Evolutionary conservation across 768 basidiomycete species (phyloP).

Genomic region (Xerocomellus intermedius): DNA sequence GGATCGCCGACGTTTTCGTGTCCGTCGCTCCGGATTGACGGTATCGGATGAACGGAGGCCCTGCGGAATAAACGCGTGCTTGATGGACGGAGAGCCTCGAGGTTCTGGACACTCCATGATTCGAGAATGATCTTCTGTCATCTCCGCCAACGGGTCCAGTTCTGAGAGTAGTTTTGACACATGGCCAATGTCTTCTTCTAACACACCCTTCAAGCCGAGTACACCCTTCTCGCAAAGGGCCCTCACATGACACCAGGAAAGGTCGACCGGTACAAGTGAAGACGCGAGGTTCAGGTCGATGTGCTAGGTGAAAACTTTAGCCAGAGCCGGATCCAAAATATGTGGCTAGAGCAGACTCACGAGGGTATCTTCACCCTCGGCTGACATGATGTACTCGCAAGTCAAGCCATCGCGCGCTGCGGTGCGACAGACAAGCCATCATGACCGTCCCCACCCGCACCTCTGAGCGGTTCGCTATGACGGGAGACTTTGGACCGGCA

Average conservation of each 20-base stretch:
- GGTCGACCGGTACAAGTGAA: slow-evolving; percentile 7
- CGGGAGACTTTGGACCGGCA: not conserved
- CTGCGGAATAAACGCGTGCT: not conserved
- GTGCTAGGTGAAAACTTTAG: too few relatives aligned
- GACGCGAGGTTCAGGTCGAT: not conserved
- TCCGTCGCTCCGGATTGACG: slow-evolving; percentile 1
- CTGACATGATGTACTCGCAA: not conserved
- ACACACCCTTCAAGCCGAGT: slow-evolving; percentile 5
- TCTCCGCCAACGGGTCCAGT: slow-evolving; percentile 31
- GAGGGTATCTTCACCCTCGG: slow-evolving; percentile 6
- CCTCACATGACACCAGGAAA: slow-evolving; percentile 21
- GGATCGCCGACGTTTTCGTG: slow-evolving; percentile 15
- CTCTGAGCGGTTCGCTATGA: too few relatives aligned
- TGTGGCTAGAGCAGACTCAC: slow-evolving; percentile 6
- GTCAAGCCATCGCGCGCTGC: not conserved
- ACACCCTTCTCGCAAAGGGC: slow-evolving; percentile 31
- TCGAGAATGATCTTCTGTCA: not conserved
- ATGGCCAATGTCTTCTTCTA: slow-evolving; percentile 41
- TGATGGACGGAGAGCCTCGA: not conserved
- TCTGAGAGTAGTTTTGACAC: slow-evolving; percentile 43
- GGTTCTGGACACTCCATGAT: not conserved
- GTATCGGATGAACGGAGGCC: not conserved
- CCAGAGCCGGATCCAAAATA: not conserved
- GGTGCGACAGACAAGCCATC: slow-evolving; percentile 4
- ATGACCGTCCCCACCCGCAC: too few relatives aligned